Base-by-base conservation (phyloP, 1,284 basidiomycete species). In the Irpex sp. region DNA sequence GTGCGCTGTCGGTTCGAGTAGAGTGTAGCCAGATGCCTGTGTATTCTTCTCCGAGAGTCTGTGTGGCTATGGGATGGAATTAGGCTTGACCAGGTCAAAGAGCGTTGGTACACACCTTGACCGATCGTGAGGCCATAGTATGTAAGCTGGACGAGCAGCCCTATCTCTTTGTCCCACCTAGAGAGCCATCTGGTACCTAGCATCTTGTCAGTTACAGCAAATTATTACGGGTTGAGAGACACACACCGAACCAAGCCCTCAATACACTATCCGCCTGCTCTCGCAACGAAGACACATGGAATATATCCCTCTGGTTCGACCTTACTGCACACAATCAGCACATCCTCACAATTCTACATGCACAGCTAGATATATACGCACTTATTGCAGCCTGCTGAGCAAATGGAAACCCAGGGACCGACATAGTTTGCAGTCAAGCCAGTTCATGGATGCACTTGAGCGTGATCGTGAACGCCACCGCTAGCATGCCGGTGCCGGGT, bases 31-130 rank as follows among this genome's bases (percentile, higher is more conserved):
- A 90, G 36, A 93, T 89, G 69, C 93, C 92, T 0, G 93, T 95
- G 71, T 97, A 97, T 72, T 97, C 94, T 75, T 97, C 94, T 13
- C 94, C 94, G 0, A 96, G 80, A 1, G 92, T 94, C 74, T 94
- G 93, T 2, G 81, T 83, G 2, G 89, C 94, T 90, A 69, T 36
- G 53, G 19, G 36, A 50, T 51, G 53, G 8, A 26, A 1, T 53
- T 17, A 54, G 21, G 26, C 17, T 37, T 37, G 54, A 9, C 1
- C 6, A 56, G 5, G 37, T 9, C 55, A 21, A 8, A 8, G 46
- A 37, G 35, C 35, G 51, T 46, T 13, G 53, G 37, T 19, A 67
- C 79, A 64, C 69, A 92, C 92, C 89, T 75, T 87, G 81, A 46
- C 92, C 92, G 62, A 88, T 86, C 0, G 93, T 93, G 63, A 94